Evolutionary conservation across 495 filamentous ascomycete genomes (phyloP).

Genomic region (Pseudotulostoma volvatum): DNA sequence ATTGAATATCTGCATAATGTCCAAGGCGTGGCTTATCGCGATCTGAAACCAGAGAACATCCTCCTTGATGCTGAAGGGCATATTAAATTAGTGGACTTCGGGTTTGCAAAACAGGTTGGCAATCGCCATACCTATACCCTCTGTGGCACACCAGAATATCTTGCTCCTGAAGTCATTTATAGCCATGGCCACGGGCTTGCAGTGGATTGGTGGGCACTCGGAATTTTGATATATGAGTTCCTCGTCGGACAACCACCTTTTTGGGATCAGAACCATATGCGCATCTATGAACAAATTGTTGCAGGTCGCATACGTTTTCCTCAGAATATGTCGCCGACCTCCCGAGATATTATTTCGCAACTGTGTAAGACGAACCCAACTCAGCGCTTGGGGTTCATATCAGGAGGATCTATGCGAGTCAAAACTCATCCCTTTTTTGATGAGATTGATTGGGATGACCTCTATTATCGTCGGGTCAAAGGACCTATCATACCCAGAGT

Average conservation of each 20-base stretch:
- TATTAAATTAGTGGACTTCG: constrained; percentile 95
- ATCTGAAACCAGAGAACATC: constrained; percentile 94
- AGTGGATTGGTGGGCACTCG: constrained; percentile 99
- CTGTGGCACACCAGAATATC: constrained; percentile 91
- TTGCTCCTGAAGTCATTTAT: constrained; percentile 91
- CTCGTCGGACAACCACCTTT: constrained; percentile 92
- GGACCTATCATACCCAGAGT: constrained; percentile 81
- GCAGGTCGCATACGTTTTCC: constrained; percentile 25
- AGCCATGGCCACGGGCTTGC: constrained; percentile 89
- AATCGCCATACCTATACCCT: constrained; percentile 78
- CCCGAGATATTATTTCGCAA: constrained; percentile 66
- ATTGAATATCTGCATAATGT: constrained; percentile 81
- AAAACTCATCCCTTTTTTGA: constrained; percentile 80
- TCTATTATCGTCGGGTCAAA: constrained; percentile 50
- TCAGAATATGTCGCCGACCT: constrained; percentile 47
- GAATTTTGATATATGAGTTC: constrained; percentile 92
- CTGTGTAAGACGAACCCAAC: constrained; percentile 84
- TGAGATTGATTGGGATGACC: constrained; percentile 69
- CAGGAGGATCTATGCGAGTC: constrained; percentile 64
- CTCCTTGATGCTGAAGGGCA: constrained; percentile 83
- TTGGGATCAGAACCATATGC: constrained; percentile 90
- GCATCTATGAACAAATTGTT: constrained; percentile 67
- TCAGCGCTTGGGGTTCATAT: constrained; percentile 75
- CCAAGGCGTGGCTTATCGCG: constrained; percentile 78
- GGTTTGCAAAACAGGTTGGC: constrained; percentile 64